Evolutionary conservation across 257 asterid genomes (phyloP).

Genomic region (Misopates orontium): DNA sequence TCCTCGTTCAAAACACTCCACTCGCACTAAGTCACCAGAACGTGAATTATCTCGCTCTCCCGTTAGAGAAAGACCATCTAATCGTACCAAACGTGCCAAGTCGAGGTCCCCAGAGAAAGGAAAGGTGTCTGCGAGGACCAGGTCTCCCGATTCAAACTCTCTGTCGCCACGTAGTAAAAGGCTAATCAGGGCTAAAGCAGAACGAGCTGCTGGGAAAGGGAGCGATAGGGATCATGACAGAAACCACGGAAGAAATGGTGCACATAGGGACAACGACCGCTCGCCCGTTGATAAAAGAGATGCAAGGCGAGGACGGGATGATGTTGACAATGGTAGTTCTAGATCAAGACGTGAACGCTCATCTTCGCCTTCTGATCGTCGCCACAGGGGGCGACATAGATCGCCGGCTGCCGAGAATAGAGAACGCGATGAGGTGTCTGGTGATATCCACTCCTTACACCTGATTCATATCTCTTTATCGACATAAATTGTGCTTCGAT

Average conservation of each 20-base stretch:
- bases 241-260: conserved; percentile 42
- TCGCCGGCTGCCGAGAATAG: conserved; percentile 54
- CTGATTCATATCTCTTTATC: conserved; percentile 22
- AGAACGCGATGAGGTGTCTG: conserved; percentile 84
- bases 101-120: conserved; percentile 42
- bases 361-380: conserved; percentile 57
- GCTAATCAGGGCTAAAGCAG: conserved; percentile 59
- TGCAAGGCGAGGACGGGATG: conserved; percentile 58
- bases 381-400: conserved; percentile 57
- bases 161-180: conserved; percentile 80
- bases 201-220: conserved; percentile 49
- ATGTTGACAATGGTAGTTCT: conserved; percentile 48
- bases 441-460: conserved; percentile 60
- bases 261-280: conserved; percentile 47
- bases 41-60: conserved; percentile 31
- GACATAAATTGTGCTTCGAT: background rate
- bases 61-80: conserved; percentile 24
- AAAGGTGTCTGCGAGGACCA: conserved; percentile 32
- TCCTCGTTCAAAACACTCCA: conserved; percentile 25
- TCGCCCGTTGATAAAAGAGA: conserved; percentile 46
- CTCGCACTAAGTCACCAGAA: conserved; percentile 17
- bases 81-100: conserved; percentile 37
- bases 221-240: conserved; percentile 51
- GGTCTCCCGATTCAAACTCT: conserved; percentile 44
- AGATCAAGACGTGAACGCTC: conserved; percentile 54